Evolutionary conservation across 768 basidiomycete species (phyloP).

Genomic region (Hydnum rufescens): DNA sequence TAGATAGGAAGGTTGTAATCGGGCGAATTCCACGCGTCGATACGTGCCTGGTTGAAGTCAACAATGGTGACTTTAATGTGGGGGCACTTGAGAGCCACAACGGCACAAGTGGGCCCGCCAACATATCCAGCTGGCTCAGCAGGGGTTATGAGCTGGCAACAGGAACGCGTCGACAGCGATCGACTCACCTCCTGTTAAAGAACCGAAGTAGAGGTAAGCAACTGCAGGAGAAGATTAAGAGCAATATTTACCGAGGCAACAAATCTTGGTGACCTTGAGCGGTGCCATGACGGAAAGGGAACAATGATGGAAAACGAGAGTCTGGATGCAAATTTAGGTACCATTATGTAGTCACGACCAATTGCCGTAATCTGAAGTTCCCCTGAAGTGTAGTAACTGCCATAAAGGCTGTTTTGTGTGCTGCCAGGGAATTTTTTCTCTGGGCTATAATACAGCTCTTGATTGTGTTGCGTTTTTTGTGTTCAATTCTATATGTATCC

Average conservation of each 20-base stretch:
- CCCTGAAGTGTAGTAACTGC: too few species aligned
- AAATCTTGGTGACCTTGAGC: background rate
- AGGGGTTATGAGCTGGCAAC: background rate
- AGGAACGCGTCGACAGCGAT: background rate
- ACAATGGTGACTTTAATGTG: constrained; percentile 92
- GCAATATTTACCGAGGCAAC: background rate
- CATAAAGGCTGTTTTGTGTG: too few species aligned
- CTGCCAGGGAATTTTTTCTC: too few species aligned
- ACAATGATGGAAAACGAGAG: too few species aligned
- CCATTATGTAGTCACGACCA: too few species aligned
- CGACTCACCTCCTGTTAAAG: background rate
- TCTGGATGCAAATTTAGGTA: too few species aligned
- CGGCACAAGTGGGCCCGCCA: constrained; percentile 89
- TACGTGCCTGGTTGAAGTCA: constrained; percentile 83
- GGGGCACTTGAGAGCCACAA: constrained; percentile 85
- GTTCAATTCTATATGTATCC: too few species aligned
- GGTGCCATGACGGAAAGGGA: background rate
- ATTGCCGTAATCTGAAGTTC: too few species aligned
- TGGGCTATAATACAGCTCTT: too few species aligned
- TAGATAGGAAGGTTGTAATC: constrained; percentile 84
- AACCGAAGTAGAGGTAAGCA: background rate
- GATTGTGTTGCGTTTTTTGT: too few species aligned
- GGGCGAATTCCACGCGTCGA: constrained; percentile 91
- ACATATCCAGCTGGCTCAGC: constrained; percentile 54
- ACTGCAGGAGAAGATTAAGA: background rate